Evolutionary conservation across 306 rosid species (phyloP).

Genomic region (Cotoneaster glaucophyllus): DNA sequence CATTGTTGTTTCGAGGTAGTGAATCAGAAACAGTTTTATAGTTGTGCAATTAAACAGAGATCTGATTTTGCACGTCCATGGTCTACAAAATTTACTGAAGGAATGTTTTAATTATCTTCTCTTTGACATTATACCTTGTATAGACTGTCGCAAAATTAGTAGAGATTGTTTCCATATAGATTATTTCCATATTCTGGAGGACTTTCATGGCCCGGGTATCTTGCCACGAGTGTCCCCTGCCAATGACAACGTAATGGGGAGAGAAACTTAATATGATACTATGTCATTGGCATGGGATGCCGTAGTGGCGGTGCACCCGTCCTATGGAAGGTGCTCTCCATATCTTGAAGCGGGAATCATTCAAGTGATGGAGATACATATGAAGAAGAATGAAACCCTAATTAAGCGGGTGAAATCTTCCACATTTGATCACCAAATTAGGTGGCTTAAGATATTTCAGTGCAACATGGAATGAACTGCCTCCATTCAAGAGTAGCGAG

Average conservation of each 20-base stretch:
- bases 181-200: too few relatives aligned
- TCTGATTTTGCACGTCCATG: not conserved
- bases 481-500: not conserved
- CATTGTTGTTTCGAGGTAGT: constrained; percentile 5
- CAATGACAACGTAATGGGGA: too few relatives aligned
- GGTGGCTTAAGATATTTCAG: not conserved
- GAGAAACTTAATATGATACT: too few relatives aligned
- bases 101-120: not conserved
- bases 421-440: not conserved
- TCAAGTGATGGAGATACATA: not conserved
- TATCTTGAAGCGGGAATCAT: not conserved
- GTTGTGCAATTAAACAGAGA: constrained; percentile 16
- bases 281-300: too few relatives aligned
- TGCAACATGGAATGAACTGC: not conserved
- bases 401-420: not conserved
- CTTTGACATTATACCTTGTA: not conserved
- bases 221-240: too few relatives aligned
- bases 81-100: not conserved
- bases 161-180: too few relatives aligned
- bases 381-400: not conserved
- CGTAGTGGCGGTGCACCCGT: too few relatives aligned
- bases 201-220: too few relatives aligned
- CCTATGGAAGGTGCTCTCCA: not conserved
- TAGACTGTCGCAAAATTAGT: too few relatives aligned
- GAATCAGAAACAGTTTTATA: constrained; percentile 10